These are phyloP conservation scores for Colletotrichum abscissum DNA, from an alignment of 2,329 filamentous ascomycete genomes.

Conservation along the genomic window DNA sequence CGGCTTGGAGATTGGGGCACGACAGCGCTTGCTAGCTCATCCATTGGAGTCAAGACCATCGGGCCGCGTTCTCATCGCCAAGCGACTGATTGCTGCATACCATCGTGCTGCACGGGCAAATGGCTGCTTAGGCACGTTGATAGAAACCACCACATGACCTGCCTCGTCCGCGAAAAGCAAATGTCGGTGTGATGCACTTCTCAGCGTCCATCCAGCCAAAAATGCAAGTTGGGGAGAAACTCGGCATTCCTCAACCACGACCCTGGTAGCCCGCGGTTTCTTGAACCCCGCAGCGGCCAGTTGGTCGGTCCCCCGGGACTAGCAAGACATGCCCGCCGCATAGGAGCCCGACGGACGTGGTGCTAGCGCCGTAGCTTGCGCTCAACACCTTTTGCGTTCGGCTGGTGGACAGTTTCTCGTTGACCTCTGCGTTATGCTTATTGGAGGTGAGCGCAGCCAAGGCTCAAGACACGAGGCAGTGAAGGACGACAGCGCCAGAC, in stretches of 20 bases:
- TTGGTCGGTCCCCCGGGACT: conserved; percentile 3
- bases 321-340: conserved; percentile 10
- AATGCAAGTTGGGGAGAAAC: conserved; percentile 9
- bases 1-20: background rate
- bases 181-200: conserved; percentile 34
- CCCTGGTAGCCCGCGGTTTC: conserved; percentile 16
- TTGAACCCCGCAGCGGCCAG: conserved; percentile 10
- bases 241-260: background rate
- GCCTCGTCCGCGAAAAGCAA: conserved; percentile 10
- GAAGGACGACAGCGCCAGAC: background rate
- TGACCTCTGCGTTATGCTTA: conserved; percentile 16
- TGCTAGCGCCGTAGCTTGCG: conserved; percentile 21
- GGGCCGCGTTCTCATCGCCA: background rate
- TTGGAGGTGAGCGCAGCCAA: background rate
- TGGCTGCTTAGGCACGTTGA: conserved; percentile 1
- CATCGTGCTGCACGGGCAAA: background rate
- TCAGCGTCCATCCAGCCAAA: conserved; percentile 18
- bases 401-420: background rate
- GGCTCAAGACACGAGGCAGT: background rate
- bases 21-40: background rate
- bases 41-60: background rate
- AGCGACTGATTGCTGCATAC: conserved; percentile 3
- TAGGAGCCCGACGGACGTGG: conserved; percentile 1
- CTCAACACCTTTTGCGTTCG: background rate
- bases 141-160: conserved; percentile 30